Evolutionary conservation across 345 rosid genomes (phyloP), one percentile per base, ranked within the genome.

Genomic region (Corymbia maculata): DNA sequence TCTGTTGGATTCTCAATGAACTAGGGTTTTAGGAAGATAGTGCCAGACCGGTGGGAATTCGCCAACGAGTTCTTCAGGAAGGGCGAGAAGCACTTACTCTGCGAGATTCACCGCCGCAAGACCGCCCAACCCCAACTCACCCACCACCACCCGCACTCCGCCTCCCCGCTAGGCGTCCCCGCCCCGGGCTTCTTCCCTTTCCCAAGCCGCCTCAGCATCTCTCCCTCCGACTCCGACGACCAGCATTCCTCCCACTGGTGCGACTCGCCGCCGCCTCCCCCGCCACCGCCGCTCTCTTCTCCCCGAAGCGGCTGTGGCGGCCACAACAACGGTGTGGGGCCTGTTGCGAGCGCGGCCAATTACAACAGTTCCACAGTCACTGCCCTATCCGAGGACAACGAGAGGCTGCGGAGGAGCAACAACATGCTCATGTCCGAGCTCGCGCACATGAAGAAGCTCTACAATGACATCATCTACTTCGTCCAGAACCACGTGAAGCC

Each of bases 11-110:
- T 85, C 79, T 28, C 89, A 45, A 53, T 17, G 82, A 26, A 30
- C 49, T 95, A 97, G 99, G 99, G 99, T 88, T 97, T 97, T 90
- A 94, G 98, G 89, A 97, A 97, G 95, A 96, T 97, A 75, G 99
- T 97, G 19, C 99, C 99, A 3, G 99, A 97, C 92, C 91, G 99
- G 91, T 97, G 99, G 99, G 99, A 97, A 90, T 97, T 97, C 51
- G 99, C 99, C 1, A 97, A 97, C 87, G 99, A 96, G 92, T 94
- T 92, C 92, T 97, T 97, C 95, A 95, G 94, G 88, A 96, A 96
- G 89, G 99, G 99, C 86, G 98, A 97, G 86, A 96, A 97, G 90
- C 99, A 97, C 89, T 87, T 97, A 85, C 97, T 97, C 52, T 97
- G 99, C 86, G 99, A 98, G 94, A 98, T 98, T 95, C 99, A 98